Conservation (phyloP, 305 asterid genomes). For the Coffea humblotiana region DNA sequence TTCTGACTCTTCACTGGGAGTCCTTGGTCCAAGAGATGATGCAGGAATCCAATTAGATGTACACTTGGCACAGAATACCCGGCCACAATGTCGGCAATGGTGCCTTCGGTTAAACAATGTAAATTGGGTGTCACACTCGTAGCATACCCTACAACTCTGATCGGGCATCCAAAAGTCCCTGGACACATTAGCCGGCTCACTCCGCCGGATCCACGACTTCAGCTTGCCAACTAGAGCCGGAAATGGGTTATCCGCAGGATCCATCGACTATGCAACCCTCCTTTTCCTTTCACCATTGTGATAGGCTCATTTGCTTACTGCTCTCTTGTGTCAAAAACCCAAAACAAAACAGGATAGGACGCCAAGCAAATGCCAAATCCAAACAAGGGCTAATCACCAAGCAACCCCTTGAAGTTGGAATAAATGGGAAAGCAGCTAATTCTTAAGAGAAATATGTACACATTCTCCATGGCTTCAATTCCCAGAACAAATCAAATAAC, state of each 20-base stretch:
- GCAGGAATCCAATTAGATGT: conserved; percentile 81
- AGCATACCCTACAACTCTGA: conserved; percentile 94
- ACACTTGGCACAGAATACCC: conserved; percentile 85
- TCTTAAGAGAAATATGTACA: conserved; percentile 1
- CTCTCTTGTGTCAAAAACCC: conserved; percentile 41
- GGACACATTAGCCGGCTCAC: conserved; percentile 73
- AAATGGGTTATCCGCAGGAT: conserved; percentile 46
- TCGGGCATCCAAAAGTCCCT: conserved; percentile 99
- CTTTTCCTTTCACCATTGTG: conserved; percentile 58
- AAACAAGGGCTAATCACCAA: conserved; percentile 11
- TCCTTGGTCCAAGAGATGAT: conserved; percentile 35
- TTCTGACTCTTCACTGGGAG: conserved; percentile 58
- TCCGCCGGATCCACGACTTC: conserved; percentile 81
- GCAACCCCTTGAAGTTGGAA: neutral
- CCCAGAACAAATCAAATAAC: neutral
- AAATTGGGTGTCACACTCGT: conserved; percentile 92
- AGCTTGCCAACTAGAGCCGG: conserved; percentile 61
- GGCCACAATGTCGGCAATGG: conserved; percentile 93
- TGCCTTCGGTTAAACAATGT: conserved; percentile 88
- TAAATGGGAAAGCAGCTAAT: conserved; percentile 1
- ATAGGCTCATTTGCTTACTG: conserved; percentile 51
- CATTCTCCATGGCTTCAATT: neutral
- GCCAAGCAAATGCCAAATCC: conserved; percentile 8
- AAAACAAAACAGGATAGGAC: neutral
- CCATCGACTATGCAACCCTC: conserved; percentile 59